These are phyloP conservation scores for Jaenimonas drosophilae DNA, from an alignment of 208 protist genomes.

Conservation along the genomic window DNA sequence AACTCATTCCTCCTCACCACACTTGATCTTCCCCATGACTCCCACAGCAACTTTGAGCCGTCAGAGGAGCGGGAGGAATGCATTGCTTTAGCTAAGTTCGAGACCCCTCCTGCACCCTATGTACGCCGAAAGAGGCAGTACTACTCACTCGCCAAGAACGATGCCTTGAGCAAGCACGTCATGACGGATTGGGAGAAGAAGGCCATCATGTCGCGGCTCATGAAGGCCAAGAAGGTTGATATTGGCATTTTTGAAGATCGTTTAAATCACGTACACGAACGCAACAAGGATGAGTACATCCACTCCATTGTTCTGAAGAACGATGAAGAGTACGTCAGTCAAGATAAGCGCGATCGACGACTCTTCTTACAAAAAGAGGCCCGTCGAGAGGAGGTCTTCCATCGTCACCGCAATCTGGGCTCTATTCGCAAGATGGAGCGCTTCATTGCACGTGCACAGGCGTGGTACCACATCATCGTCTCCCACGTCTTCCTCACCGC, in stretches of 20 bases:
- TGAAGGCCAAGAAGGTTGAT: conserved; percentile 18
- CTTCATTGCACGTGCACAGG: conserved; percentile 27
- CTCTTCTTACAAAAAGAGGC: conserved; percentile 19
- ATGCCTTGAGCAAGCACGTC: conserved; percentile 6
- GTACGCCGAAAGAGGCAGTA: conserved; percentile 12
- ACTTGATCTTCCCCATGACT: not conserved
- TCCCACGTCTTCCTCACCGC: conserved; percentile 80
- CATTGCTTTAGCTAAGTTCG: conserved; percentile 24
- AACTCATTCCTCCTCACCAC: not conserved
- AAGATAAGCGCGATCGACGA: conserved; percentile 4
- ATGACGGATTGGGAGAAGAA: conserved; percentile 59
- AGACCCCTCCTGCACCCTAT: conserved; percentile 25
- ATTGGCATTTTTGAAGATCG: conserved; percentile 45
- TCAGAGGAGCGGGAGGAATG: conserved; percentile 4
- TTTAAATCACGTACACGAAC: conserved; percentile 13
- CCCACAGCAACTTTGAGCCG: not conserved
- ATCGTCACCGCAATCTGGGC: conserved; percentile 43
- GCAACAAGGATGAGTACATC: conserved; percentile 41
- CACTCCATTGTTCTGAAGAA: conserved; percentile 12
- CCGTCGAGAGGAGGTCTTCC: conserved; percentile 40
- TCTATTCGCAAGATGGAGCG: conserved; percentile 44
- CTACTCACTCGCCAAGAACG: conserved; percentile 13
- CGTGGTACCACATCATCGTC: conserved; percentile 69
- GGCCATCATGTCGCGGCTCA: conserved; percentile 35
- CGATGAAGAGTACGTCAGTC: conserved; percentile 8